Evolutionary conservation across 2,329 filamentous ascomycete species (phyloP).

Genomic region (Graphilbum sp.): DNA sequence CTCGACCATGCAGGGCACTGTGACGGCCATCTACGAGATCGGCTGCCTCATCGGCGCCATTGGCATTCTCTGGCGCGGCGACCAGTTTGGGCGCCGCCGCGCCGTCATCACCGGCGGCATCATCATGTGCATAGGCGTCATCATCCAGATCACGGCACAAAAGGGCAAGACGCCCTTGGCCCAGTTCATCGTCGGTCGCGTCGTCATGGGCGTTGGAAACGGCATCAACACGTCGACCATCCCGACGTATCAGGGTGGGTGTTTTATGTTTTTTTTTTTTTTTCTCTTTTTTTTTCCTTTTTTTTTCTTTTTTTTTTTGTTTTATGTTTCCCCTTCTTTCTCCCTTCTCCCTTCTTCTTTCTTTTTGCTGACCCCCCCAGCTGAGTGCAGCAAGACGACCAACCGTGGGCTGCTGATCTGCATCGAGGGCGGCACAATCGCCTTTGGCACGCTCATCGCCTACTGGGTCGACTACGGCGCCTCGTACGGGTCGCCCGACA

Average conservation of each 20-base stretch:
- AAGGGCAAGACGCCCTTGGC: conserved; percentile 15
- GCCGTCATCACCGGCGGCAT: conserved; percentile 39
- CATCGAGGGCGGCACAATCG: conserved; percentile 22
- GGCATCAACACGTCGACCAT: conserved; percentile 30
- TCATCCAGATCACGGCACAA: conserved; percentile 31
- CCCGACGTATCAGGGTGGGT: conserved; percentile 21
- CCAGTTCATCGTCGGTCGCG: conserved; percentile 30
- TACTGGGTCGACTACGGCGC: conserved; percentile 34
- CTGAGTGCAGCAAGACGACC: conserved; percentile 26
- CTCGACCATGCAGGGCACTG: conserved; percentile 28
- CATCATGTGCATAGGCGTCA: conserved; percentile 44
- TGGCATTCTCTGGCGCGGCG: conserved; percentile 34
- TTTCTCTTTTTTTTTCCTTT: no score
- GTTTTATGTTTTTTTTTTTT: no score
- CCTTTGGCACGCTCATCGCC: conserved; percentile 21
- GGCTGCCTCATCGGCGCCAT: conserved; percentile 28
- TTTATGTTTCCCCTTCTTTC: background rate
- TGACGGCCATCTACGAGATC: conserved; percentile 32
- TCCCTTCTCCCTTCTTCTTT: background rate
- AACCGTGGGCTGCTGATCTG: conserved; percentile 25
- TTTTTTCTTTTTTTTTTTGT: background rate
- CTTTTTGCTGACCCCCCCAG: conserved; percentile 23
- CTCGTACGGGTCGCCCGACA: conserved; percentile 21
- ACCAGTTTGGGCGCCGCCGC: conserved; percentile 30
- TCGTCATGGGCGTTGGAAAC: conserved; percentile 36